Base-by-base conservation (phyloP, 176 grass and related monocot genomes). In the Secale cereale region DNA sequence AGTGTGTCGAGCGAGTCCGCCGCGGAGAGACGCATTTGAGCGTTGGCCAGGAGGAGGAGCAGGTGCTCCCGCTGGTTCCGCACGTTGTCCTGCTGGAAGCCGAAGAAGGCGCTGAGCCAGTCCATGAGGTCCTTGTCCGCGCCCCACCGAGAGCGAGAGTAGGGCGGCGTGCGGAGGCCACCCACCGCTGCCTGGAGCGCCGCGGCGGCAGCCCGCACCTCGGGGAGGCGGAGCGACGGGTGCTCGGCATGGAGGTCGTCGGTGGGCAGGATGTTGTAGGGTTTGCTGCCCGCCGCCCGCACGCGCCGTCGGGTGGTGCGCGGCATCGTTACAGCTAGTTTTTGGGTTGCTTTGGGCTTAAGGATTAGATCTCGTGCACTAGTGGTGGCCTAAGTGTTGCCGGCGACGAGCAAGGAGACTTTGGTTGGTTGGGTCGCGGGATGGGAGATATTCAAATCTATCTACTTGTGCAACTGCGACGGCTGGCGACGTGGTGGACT, bases 1-100 rank as follows among this genome's bases (percentile, higher is more conserved):
- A 97, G 90, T 8, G 84, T 77, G 70, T 91, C 85, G 32, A 89
- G 88, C 39, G 48, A 89, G 40, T n/a, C n/a, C n/a, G n/a, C n/a
- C n/a, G 88, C 89, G 56, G 88, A 68, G 74, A 94, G 86, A 7
- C 92, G 95, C 95, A 98, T 98, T 91, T 95, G 95, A 39, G 89
- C 87, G 84, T 98, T 98, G 35, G 95, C 92, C 13, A 98, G 87
- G 40, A 98, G 95, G 59, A 98, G 92, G 32, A 98, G 88, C n/a
- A 98, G 87, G 80, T 98, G 92, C 89, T 98, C 95, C 46, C 95
- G 92, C 89, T 98, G 95, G 87, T 97, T 97, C 14, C 95, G 66
- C 57, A 97, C 92, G 89, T 87, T 97, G 85, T 97, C 95, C 0
- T 85, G 87, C 92, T 97, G 95, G 89, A 97, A 97, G 39, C 95